Evolutionary conservation across 2,329 filamentous ascomycete species (phyloP).

Genomic region (Rasamsonia emersonii): DNA sequence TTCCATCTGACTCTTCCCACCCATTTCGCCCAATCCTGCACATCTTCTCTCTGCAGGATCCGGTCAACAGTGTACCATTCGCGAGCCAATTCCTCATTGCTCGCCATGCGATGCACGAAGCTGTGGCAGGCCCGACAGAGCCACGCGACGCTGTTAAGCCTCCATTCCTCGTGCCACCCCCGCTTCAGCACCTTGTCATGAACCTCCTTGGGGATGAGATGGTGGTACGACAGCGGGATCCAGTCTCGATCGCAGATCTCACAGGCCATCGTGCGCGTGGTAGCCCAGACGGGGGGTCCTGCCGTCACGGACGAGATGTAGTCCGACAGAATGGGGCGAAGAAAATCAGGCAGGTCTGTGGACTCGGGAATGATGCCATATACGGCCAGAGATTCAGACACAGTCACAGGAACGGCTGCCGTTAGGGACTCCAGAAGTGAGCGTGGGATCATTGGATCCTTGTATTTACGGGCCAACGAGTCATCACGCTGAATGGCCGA

Average conservation of each 20-base stretch:
- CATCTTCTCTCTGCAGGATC: conserved; percentile 61
- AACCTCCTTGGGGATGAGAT: conserved; percentile 70
- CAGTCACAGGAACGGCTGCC: conserved; percentile 48
- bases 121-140: conserved; percentile 75
- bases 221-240: conserved; percentile 73
- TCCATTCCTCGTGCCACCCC: conserved; percentile 68
- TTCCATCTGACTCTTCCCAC: conserved; percentile 69
- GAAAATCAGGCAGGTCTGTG: conserved; percentile 44
- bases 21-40: conserved; percentile 63
- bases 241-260: conserved; percentile 70
- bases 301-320: conserved; percentile 54
- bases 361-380: conserved; percentile 53
- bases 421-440: conserved; percentile 45
- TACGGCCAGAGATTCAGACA: conserved; percentile 58
- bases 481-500: conserved; percentile 43
- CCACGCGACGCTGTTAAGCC: conserved; percentile 76
- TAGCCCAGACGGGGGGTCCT: conserved; percentile 55
- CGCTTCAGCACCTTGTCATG: conserved; percentile 69
- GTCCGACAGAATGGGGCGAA: conserved; percentile 53
- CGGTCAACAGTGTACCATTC: conserved; percentile 65
- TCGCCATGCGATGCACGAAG: conserved; percentile 67
- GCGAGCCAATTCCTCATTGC: conserved; percentile 68
- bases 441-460: conserved; percentile 49
- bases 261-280: conserved; percentile 53
- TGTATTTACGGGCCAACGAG: conserved; percentile 47